Conservation (phyloP, 352 stramenopile species). For the Stramenopiles sp. region DNA sequence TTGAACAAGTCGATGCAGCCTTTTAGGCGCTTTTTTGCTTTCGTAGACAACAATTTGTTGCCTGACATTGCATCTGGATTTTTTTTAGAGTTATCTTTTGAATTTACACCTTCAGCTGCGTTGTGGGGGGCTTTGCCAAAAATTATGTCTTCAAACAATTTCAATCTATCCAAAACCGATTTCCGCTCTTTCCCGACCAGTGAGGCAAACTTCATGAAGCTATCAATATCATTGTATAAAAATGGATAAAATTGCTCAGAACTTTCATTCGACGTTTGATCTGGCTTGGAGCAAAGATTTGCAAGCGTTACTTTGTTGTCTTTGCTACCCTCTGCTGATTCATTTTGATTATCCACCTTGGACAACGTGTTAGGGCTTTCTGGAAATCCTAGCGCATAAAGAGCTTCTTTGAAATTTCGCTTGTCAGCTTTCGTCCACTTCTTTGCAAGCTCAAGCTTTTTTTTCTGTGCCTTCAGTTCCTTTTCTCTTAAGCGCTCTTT, state of each 20-base stretch:
- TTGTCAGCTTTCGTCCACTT: neutral
- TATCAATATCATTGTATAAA: neutral
- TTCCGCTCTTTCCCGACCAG: neutral
- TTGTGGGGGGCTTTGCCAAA: too few relatives aligned
- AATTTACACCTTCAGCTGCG: too few relatives aligned
- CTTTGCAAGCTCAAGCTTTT: neutral
- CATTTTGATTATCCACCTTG: too few relatives aligned
- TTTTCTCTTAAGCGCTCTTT: neutral
- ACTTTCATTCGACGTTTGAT: neutral
- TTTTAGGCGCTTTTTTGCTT: neutral
- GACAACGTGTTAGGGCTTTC: too few relatives aligned
- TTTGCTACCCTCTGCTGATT: too few relatives aligned
- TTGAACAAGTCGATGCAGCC: neutral
- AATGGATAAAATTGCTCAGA: neutral
- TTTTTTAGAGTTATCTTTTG: too few relatives aligned
- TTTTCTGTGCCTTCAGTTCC: neutral
- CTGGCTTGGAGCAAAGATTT: neutral
- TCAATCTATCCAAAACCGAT: neutral
- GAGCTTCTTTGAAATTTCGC: neutral
- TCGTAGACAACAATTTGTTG: neutral
- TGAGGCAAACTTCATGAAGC: neutral
- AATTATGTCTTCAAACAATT: neutral
- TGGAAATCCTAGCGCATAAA: neutral
- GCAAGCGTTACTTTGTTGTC: neutral
- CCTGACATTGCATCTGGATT: too few relatives aligned